Evolutionary conservation across 768 basidiomycete species (phyloP).

Genomic region (Phaeotremella skinneri): DNA sequence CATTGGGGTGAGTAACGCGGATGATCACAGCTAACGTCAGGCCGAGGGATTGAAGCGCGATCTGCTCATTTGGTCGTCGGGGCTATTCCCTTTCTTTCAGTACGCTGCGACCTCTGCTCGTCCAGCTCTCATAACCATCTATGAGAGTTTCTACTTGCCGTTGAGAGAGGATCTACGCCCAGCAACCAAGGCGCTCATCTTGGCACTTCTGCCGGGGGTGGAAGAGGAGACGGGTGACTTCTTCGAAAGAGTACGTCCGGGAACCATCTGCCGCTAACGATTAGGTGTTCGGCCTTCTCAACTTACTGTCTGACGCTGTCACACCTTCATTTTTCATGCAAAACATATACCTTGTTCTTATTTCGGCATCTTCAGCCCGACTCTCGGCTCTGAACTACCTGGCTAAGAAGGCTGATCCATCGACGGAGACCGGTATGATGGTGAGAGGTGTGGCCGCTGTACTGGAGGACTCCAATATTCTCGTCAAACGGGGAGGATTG

Average conservation of each 20-base stretch:
- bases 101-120: conserved; percentile 97
- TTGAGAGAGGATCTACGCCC: conserved; percentile 77
- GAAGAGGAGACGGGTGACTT: conserved; percentile 98
- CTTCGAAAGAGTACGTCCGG: conserved; percentile 61
- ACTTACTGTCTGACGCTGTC: conserved; percentile 77
- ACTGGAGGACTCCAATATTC: conserved; percentile 86
- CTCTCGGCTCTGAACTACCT: conserved; percentile 86
- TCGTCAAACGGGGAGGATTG: conserved; percentile 80
- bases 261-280: conserved; percentile 17
- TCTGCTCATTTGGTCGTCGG: conserved; percentile 88
- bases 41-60: conserved; percentile 82
- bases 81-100: conserved; percentile 97
- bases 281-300: conserved; percentile 75
- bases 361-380: conserved; percentile 80
- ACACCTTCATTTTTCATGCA: conserved; percentile 89
- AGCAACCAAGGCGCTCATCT: conserved; percentile 88
- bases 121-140: conserved; percentile 86
- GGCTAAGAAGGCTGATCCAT: conserved; percentile 68
- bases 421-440: conserved; percentile 78
- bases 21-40: conserved; percentile 53
- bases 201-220: conserved; percentile 87
- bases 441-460: conserved; percentile 86
- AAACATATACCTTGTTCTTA: conserved; percentile 89
- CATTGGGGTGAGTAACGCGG: conserved; percentile 67
- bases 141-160: conserved; percentile 87